These are phyloP conservation scores for Fusarium solani-melongenae DNA, from an alignment of 2,329 filamentous ascomycete species.

Conservation along the genomic window DNA sequence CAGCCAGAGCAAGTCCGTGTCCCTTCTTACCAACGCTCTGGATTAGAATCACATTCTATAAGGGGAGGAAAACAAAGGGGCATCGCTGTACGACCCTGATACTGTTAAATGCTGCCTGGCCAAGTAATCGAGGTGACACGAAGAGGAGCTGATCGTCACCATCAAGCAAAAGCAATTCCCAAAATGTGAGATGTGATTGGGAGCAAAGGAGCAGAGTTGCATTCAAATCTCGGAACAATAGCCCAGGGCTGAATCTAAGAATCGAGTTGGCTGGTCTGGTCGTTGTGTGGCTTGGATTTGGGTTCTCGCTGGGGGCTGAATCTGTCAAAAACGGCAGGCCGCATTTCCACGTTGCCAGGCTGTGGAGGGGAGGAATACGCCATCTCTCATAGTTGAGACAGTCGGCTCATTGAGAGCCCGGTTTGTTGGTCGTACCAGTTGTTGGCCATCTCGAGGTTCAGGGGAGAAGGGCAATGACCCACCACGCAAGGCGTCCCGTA, in stretches of 20 bases:
- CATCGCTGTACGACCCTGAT: background rate
- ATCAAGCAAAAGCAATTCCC: conserved; percentile 23
- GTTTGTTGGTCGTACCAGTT: background rate
- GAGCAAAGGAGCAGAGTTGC: conserved; percentile 12
- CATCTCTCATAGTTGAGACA: background rate
- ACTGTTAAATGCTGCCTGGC: conserved; percentile 3
- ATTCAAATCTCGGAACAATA: conserved; percentile 29
- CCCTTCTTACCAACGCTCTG: background rate
- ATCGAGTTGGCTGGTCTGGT: conserved; percentile 25
- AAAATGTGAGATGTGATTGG: conserved; percentile 11
- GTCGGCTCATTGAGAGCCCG: background rate
- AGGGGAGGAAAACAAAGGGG: background rate
- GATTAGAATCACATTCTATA: background rate
- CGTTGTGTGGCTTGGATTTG: conserved; percentile 40
- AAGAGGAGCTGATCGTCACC: conserved; percentile 15
- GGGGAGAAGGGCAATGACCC: background rate
- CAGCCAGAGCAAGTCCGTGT: conserved; percentile 2
- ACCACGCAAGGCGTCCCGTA: background rate
- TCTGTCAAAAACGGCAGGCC: conserved; percentile 24
- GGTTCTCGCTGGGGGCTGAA: conserved; percentile 14
- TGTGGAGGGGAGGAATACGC: background rate
- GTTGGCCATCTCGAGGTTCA: conserved; percentile 5
- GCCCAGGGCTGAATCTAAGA: conserved; percentile 2
- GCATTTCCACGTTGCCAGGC: conserved; percentile 10
- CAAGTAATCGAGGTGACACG: conserved; percentile 2